Conservation (phyloP, 805 yeast species). For the Kregervanrija delftensis region DNA sequence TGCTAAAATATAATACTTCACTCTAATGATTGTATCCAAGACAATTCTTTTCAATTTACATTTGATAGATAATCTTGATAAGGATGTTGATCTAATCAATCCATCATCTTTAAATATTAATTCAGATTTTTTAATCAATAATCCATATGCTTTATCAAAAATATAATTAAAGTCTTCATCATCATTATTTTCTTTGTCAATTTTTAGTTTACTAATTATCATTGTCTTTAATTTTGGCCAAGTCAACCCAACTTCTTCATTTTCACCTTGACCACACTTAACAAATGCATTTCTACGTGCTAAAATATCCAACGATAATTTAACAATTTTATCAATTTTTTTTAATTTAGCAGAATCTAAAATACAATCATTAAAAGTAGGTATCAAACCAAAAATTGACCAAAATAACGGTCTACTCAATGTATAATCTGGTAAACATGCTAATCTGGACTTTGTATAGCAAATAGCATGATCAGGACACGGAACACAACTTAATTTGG, state of each 20-base stretch:
- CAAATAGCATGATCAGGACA: conserved; percentile 86
- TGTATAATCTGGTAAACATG: conserved; percentile 68
- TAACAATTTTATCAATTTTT: conserved; percentile 58
- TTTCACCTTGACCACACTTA: conserved; percentile 27
- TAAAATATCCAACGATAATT: conserved; percentile 57
- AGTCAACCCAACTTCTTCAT: conserved; percentile 32
- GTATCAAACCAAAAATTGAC: conserved; percentile 46
- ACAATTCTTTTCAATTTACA: conserved; percentile 23
- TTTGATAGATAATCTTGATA: conserved; percentile 21
- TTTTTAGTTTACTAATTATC: conserved; percentile 45
- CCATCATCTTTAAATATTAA: conserved; percentile 10
- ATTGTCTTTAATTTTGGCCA: conserved; percentile 56
- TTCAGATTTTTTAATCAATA: conserved; percentile 14
- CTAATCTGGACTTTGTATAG: conserved; percentile 49
- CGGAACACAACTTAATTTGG: conserved; percentile 61
- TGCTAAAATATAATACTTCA: conserved; percentile 18
- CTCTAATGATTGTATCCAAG: conserved; percentile 14
- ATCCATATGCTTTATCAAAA: conserved; percentile 19
- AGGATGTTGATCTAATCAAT: conserved; percentile 21
- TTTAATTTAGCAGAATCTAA: conserved; percentile 73
- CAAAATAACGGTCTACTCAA: conserved; percentile 47
- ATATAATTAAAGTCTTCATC: conserved; percentile 19
- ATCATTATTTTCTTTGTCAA: conserved; percentile 3
- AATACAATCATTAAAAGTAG: conserved; percentile 60
- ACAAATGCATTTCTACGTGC: conserved; percentile 65